Conservation (phyloP, 2,329 filamentous ascomycete species). For the Cylindrodendrum hubeiense region DNA sequence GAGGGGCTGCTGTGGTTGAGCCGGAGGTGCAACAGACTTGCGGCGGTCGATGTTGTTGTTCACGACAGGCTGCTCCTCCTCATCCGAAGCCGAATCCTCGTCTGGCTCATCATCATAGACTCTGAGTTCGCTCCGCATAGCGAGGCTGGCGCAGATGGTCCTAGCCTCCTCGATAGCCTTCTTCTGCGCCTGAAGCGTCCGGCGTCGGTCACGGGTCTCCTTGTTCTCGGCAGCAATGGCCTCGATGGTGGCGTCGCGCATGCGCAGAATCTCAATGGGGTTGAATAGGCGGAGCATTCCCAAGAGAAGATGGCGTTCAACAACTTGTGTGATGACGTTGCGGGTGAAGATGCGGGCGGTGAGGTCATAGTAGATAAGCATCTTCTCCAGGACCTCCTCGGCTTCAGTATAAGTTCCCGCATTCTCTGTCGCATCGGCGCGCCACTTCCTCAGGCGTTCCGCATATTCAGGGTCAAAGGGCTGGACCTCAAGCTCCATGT, state of each 20-base stretch:
- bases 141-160: conserved; percentile 62
- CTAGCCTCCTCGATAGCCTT: conserved; percentile 64
- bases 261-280: conserved; percentile 62
- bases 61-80: conserved; percentile 47
- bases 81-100: conserved; percentile 47
- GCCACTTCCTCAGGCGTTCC: conserved; percentile 62
- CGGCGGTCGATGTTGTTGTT: conserved; percentile 30
- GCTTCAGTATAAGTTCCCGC: conserved; percentile 63
- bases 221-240: conserved; percentile 66
- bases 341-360: conserved; percentile 65
- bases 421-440: conserved; percentile 55
- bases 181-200: conserved; percentile 61
- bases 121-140: conserved; percentile 65
- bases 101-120: conserved; percentile 53
- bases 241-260: conserved; percentile 59
- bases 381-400: conserved; percentile 66
- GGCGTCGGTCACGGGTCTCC: conserved; percentile 63
- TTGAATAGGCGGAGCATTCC: conserved; percentile 66
- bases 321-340: conserved; percentile 65
- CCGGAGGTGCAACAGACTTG: conserved; percentile 30
- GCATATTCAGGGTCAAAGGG: conserved; percentile 67
- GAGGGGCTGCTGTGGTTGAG: conserved; percentile 19
- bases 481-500: conserved; percentile 66
- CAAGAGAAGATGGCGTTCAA: conserved; percentile 63
- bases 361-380: conserved; percentile 68